phyloP scores from a whole-genome alignment of 1,139 yeast genomes.

The Debaryomyces singareniensis region DNA sequence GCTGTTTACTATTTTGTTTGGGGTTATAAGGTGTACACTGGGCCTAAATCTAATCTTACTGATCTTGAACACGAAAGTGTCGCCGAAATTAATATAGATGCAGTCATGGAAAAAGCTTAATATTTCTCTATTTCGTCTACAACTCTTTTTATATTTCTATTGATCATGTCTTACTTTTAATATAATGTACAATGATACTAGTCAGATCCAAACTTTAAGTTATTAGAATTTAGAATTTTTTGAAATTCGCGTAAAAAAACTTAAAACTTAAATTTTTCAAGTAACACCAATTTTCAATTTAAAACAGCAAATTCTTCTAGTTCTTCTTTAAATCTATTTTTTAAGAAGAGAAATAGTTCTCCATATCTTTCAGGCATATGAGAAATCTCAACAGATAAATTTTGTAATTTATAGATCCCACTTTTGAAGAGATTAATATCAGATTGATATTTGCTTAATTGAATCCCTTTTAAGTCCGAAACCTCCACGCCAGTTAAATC shows the following conservation, averaged over 20 bases:
- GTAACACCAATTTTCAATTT: no score
- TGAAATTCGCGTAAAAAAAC: no score
- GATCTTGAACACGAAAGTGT: conserved; percentile 1
- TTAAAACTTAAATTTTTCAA: no score
- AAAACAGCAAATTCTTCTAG: no score
- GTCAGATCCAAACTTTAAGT: no score
- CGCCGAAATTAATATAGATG: background rate
- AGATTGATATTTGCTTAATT: background rate
- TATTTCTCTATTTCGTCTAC: background rate
- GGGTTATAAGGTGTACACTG: conserved; percentile 20
- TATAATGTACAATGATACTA: no score
- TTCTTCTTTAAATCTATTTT: no score
- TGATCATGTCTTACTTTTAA: no score
- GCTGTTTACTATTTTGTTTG: conserved; percentile 37
- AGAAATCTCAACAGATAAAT: no score
- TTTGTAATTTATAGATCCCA: background rate
- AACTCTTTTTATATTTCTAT: background rate
- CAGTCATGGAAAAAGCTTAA: background rate
- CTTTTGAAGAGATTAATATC: background rate
- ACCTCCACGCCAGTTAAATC: background rate
- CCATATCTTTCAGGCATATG: no score
- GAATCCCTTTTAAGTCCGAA: background rate
- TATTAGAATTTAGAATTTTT: no score
- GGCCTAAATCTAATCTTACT: conserved; percentile 25
- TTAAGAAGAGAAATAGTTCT: no score